Conservation (phyloP, 176 grass and related monocot genomes). For the maize (Zea mays) region DNA sequence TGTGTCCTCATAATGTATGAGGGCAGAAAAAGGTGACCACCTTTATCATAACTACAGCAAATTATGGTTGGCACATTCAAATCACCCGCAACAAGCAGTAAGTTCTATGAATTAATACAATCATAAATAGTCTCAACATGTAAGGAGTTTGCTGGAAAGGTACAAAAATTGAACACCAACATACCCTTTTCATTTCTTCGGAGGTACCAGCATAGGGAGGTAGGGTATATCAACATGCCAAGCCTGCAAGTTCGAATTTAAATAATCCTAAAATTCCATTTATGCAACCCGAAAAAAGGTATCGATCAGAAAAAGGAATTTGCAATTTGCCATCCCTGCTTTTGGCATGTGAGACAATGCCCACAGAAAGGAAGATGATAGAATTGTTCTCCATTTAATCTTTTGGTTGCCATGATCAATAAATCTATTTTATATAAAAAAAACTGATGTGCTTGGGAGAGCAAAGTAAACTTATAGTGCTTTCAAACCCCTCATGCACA, state of each 20-base stretch:
- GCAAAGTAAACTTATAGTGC: constrained; percentile 66
- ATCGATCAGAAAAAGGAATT: too few relatives aligned
- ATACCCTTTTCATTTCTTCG: constrained; percentile 93
- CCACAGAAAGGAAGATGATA: too few relatives aligned
- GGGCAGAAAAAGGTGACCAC: constrained; percentile 81
- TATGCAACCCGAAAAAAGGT: background rate
- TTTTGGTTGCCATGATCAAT: constrained; percentile 19
- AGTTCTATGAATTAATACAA: too few relatives aligned
- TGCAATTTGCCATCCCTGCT: too few relatives aligned
- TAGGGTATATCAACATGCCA: constrained; percentile 84
- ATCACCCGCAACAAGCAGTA: too few relatives aligned
- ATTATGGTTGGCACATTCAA: constrained; percentile 12
- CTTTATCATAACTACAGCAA: constrained; percentile 74
- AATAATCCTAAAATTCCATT: constrained; percentile 37
- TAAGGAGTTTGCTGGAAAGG: too few relatives aligned
- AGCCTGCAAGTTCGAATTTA: constrained; percentile 66
- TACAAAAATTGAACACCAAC: constrained; percentile 35
- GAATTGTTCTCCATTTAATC: background rate
- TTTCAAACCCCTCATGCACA: constrained; percentile 73
- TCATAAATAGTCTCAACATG: too few relatives aligned
- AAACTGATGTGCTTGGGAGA: background rate
- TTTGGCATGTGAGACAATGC: too few relatives aligned
- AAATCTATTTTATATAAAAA: background rate
- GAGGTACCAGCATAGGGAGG: constrained; percentile 87
- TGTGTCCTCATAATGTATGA: constrained; percentile 94